Evolutionary conservation across 805 yeast genomes (phyloP).

Genomic region (Cyberlindnera suaveolens): DNA sequence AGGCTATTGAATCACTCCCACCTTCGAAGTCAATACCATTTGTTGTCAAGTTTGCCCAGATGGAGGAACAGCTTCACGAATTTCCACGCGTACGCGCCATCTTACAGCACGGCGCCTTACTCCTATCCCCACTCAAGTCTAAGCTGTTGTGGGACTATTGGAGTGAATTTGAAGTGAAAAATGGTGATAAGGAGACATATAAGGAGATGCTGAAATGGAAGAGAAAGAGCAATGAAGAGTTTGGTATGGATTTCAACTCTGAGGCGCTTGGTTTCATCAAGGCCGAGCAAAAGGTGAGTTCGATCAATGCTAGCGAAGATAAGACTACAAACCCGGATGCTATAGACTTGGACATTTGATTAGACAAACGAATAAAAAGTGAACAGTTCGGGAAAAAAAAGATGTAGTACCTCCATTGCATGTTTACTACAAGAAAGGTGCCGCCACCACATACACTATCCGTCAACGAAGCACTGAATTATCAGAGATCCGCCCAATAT

Average conservation of each 20-base stretch:
- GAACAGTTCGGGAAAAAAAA: too few relatives aligned
- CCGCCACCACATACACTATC: too few relatives aligned
- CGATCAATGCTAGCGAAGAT: slow-evolving; percentile 18
- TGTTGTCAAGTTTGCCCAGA: slow-evolving; percentile 45
- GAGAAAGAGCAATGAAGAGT: slow-evolving; percentile 31
- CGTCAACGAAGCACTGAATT: too few relatives aligned
- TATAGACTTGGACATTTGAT: slow-evolving; percentile 46
- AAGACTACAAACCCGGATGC: slow-evolving; percentile 45
- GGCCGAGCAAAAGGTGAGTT: slow-evolving; percentile 29
- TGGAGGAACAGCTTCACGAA: slow-evolving; percentile 52
- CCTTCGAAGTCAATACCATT: slow-evolving; percentile 36
- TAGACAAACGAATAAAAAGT: too few relatives aligned
- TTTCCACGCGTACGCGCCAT: slow-evolving; percentile 57
- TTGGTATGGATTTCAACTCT: slow-evolving; percentile 23
- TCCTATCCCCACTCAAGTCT: slow-evolving; percentile 30
- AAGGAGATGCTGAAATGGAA: slow-evolving; percentile 67
- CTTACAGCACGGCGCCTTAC: slow-evolving; percentile 45
- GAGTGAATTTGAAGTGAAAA: slow-evolving; percentile 65
- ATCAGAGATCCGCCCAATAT: too few relatives aligned
- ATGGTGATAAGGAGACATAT: slow-evolving; percentile 67
- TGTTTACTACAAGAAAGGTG: too few relatives aligned
- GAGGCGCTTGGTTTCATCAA: slow-evolving; percentile 45
- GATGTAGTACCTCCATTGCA: too few relatives aligned
- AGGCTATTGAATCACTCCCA: slow-evolving; percentile 44
- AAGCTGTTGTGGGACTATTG: slow-evolving; percentile 55